Percentiles rank a stretch among this genome's conserved stretches.
Evolutionary conservation across 2,329 filamentous ascomycete genomes (phyloP).

Genomic region (Neofusicoccum sp.): DNA sequence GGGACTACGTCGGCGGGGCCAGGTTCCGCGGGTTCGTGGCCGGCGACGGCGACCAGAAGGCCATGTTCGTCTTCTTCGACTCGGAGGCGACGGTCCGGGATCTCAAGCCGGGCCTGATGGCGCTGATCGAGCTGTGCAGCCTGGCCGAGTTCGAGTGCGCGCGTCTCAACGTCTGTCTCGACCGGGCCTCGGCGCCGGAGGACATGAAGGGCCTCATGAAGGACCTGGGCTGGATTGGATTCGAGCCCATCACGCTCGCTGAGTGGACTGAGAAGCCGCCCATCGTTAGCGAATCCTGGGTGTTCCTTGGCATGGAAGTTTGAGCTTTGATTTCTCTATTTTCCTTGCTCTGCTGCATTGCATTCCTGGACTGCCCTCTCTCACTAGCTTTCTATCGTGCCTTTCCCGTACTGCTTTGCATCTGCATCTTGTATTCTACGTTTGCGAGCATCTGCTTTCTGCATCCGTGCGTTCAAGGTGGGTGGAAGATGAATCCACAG

Average conservation of each 20-base stretch:
- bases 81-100: slow-evolving; percentile 68
- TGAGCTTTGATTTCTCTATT: slow-evolving; percentile 36
- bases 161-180: slow-evolving; percentile 77
- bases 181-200: slow-evolving; percentile 60
- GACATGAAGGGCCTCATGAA: slow-evolving; percentile 69
- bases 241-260: slow-evolving; percentile 77
- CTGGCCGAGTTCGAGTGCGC: slow-evolving; percentile 69
- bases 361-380: neutral
- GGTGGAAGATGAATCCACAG: neutral
- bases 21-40: slow-evolving; percentile 85
- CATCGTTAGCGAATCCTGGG: slow-evolving; percentile 73
- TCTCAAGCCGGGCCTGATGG: slow-evolving; percentile 85
- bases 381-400: neutral
- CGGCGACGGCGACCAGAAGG: slow-evolving; percentile 66
- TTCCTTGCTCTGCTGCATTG: neutral
- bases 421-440: slow-evolving; percentile 3
- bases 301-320: slow-evolving; percentile 86
- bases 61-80: slow-evolving; percentile 88
- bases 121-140: slow-evolving; percentile 83
- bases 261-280: slow-evolving; percentile 65
- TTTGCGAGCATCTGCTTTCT: slow-evolving; percentile 8
- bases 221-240: slow-evolving; percentile 91
- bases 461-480: slow-evolving; percentile 6
- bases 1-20: slow-evolving; percentile 80
- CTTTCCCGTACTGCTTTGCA: neutral